Evolutionary conservation across 495 filamentous ascomycete genomes (phyloP), one percentile per base, ranked within the genome.

Genomic region (Viridothelium virens): DNA sequence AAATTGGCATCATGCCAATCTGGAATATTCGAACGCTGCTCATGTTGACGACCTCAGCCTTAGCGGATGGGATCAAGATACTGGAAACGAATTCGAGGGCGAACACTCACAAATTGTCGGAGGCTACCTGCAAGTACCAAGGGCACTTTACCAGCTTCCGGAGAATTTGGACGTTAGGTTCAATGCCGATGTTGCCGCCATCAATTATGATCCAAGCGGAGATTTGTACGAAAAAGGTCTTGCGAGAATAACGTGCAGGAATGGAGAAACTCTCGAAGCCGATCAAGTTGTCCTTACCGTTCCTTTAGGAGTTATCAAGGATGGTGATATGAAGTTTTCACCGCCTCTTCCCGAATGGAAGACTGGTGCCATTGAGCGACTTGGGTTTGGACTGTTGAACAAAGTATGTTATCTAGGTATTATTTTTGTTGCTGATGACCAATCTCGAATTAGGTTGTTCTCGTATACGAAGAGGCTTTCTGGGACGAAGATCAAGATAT

Each of bases 1-100:
- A 70, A 99, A 97, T 72, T 99, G 94, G 94, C 95, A 99, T 77
- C 87, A 96, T 74, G 94, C 95, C 66, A 99, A 99, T 72, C 81
- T 97, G 38, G 94, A 99, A 73, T 99, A 99, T 72, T 92, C 93
- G 59, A 97, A 97, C 72, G 95, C 94, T 0, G 87, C 84, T 4
- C 96, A 92, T 72, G 87, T 95, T 63, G 84, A 87, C 65, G 86
- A 89, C 64, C 83, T 97, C 18, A 97, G 93, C 76, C 84, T 99
- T 2, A 87, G 88, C 9, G 89, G 91, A 1, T 97, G 94, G 91
- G 94, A 99, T 76, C 89, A 97, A 72, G 94, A 97, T 72, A 90
- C 91, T 56, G 94, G 95, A 1, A 97, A 99, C 74, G 94, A 99
- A 70, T 97, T 96, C 76, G 91, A 96, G 72, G 94, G 94, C 18